Evolutionary conservation across 1,284 basidiomycete species (phyloP), one percentile per base, ranked within the genome.

Genomic region (Rhodotorula sp.): DNA sequence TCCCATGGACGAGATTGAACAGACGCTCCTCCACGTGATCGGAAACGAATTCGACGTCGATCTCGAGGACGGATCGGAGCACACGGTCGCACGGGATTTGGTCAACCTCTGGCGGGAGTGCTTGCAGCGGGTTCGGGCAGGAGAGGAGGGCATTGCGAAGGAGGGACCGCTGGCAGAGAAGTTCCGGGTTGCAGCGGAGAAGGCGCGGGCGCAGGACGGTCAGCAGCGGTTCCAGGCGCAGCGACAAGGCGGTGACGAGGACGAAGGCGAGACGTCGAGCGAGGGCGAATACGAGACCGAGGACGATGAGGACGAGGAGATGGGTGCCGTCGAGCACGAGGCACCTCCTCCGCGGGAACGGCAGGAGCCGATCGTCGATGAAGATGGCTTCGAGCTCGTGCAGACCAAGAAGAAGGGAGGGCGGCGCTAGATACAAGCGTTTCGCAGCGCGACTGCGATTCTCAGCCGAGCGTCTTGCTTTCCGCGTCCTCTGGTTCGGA

Each of bases 371-470:
- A 85, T 89, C 62, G 84, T 93, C 0, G 92, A 94, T 76, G 90
- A 92, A 68, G 91, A 94, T 67, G 92, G 92, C 1, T 94, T 95
- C 78, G 91, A 88, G 2, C 78, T 89, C 54, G 90, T 94, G 5
- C 87, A 89, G 80, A 20, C 67, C 10, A 68, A 68, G 59, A 83
- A 84, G 58, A 88, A 87, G 78, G 70, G 72, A n/a, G 70, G 66
- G 4, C 58, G 70, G 59, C 39, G 62, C 47, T 71, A 56, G 51
- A 49, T 44, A 15, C 39, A 17, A 13, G 11, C 11, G 39, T 44
- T 17, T 44, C 19, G 7, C 39, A 44, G 39, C 39, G 39, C 13
- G n/a, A n/a, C n/a, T n/a, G n/a, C n/a, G n/a, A n/a, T n/a, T n/a
- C n/a, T n/a, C n/a, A n/a, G n/a, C n/a, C n/a, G n/a, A n/a, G n/a